phyloP scores from a whole-genome alignment of 768 basidiomycete species.

The Rhodotorula kratochvilovae region DNA sequence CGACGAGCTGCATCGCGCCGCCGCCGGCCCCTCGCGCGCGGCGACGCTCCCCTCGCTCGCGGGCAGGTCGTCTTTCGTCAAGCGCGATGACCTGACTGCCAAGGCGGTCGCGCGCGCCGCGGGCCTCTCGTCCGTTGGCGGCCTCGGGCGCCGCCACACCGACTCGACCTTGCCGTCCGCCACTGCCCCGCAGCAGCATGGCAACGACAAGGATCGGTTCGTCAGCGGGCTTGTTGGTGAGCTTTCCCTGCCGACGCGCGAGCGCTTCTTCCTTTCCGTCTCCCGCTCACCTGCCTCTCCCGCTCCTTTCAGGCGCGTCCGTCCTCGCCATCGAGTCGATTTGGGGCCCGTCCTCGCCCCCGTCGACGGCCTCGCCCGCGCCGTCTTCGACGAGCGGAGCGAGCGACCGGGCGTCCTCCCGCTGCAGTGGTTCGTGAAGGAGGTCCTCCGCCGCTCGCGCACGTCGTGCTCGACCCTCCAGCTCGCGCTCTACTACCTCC shows the following conservation, averaged over 20 bases:
- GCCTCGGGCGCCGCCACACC: background rate
- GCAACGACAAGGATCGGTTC: slow-evolving; percentile 23
- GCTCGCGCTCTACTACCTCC: slow-evolving; percentile 76
- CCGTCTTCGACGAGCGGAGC: background rate
- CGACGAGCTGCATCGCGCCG: too few relatives aligned
- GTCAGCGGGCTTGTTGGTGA: slow-evolving; percentile 27
- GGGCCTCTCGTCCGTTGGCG: background rate
- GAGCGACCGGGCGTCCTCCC: slow-evolving; percentile 41
- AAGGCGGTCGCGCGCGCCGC: slow-evolving; percentile 4
- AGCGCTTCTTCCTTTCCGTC: background rate
- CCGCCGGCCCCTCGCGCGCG: background rate
- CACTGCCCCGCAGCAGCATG: background rate
- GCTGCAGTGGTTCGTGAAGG: slow-evolving; percentile 68
- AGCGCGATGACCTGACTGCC: slow-evolving; percentile 16
- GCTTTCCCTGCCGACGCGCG: background rate
- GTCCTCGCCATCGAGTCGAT: slow-evolving; percentile 38
- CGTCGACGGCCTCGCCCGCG: background rate
- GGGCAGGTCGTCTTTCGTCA: slow-evolving; percentile 1
- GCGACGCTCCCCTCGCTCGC: background rate
- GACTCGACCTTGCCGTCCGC: background rate
- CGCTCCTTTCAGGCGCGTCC: slow-evolving; percentile 20
- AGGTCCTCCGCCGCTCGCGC: slow-evolving; percentile 78
- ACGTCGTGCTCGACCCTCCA: slow-evolving; percentile 79
- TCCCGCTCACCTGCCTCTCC: background rate
- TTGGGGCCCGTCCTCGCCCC: slow-evolving; percentile 18